A percentile compares a stretch with the other conserved stretches of the same genome.
phyloP scores from a whole-genome alignment of 495 filamentous ascomycete genomes.

The Daldinia decipiens region DNA sequence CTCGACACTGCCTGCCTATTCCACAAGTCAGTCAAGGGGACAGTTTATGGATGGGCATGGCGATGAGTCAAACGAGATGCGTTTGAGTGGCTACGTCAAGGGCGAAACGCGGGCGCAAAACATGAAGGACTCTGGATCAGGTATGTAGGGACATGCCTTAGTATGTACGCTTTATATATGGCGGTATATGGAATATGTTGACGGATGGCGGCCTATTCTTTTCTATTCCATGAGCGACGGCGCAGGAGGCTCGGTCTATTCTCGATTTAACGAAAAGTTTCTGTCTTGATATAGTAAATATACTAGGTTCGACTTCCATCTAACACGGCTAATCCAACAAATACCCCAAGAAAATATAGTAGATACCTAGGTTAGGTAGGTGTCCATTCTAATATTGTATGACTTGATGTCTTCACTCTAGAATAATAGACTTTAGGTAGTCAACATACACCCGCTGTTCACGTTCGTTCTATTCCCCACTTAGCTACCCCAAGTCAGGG shows the following conservation, averaged over 20 bases:
- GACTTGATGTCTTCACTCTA: background rate
- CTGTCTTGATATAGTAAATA: background rate
- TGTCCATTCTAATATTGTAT: too few relatives aligned
- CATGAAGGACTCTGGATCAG: constrained; percentile 49
- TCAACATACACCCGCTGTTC: background rate
- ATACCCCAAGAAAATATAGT: too few relatives aligned
- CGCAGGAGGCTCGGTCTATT: constrained; percentile 16
- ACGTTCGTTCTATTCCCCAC: constrained; percentile 20
- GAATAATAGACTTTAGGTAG: too few relatives aligned
- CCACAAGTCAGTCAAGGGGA: constrained; percentile 26
- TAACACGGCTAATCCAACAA: too few relatives aligned
- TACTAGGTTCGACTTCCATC: too few relatives aligned
- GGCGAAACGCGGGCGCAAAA: constrained; percentile 52
- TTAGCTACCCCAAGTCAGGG: constrained; percentile 13
- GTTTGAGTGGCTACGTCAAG: constrained; percentile 54
- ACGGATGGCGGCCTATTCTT: constrained; percentile 11
- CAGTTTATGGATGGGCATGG: constrained; percentile 52
- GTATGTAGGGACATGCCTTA: constrained; percentile 16
- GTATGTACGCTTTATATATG: background rate
- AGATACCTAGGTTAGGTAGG: too few relatives aligned
- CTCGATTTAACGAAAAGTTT: background rate
- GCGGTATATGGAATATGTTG: background rate
- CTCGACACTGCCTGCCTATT: constrained; percentile 42
- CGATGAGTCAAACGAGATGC: constrained; percentile 51
- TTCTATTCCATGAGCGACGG: constrained; percentile 35